Evolutionary conservation across 2,329 filamentous ascomycete genomes (phyloP).

Genomic region (Clarireedia homoeocarpa): DNA sequence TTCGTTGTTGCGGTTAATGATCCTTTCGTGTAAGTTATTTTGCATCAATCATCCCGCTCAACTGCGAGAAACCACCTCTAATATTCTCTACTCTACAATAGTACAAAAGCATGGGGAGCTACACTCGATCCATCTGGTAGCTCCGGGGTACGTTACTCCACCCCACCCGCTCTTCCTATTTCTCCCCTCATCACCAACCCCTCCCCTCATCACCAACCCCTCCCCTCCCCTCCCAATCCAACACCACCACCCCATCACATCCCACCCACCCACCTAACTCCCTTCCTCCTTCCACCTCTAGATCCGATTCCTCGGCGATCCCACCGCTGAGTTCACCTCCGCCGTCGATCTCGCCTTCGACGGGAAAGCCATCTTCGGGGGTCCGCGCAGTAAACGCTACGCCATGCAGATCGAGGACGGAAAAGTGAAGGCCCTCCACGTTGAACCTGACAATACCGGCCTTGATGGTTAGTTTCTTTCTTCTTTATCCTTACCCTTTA

Average conservation of each 20-base stretch:
- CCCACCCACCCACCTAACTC: constrained; percentile 59
- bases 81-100: constrained; percentile 29
- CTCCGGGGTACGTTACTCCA: constrained; percentile 56
- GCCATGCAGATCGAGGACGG: constrained; percentile 77
- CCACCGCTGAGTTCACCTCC: constrained; percentile 70
- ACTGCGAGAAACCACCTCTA: background rate
- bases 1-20: constrained; percentile 94
- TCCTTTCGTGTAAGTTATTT: constrained; percentile 70
- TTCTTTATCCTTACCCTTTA: background rate
- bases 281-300: constrained; percentile 30
- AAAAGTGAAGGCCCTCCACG: constrained; percentile 70
- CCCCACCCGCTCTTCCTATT: no score
- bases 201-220: constrained; percentile 71
- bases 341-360: constrained; percentile 80
- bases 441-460: constrained; percentile 86
- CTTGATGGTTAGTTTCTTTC: constrained; percentile 51
- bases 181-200: constrained; percentile 80
- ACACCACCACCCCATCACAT: constrained; percentile 76
- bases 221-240: constrained; percentile 64
- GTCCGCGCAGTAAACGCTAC: constrained; percentile 78
- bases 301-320: constrained; percentile 87
- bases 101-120: constrained; percentile 84
- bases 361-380: constrained; percentile 70
- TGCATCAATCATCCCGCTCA: background rate
- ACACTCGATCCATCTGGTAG: constrained; percentile 66